Percentiles rank a stretch among this genome's conserved stretches.
Conservation (phyloP, 2,329 filamentous ascomycete genomes). For the Decorospora gaudefroyi region DNA sequence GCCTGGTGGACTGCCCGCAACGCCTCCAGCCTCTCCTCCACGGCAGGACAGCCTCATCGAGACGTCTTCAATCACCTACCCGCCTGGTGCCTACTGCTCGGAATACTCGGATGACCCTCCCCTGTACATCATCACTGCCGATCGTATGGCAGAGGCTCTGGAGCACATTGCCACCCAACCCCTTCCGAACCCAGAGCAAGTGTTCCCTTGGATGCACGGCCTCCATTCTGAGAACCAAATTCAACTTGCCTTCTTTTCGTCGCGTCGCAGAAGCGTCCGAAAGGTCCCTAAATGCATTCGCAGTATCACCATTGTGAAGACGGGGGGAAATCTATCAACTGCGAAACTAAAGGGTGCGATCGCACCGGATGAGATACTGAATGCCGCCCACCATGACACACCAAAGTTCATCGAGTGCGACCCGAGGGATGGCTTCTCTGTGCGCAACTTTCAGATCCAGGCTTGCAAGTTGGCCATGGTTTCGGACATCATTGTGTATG, state of each 20-base stretch:
- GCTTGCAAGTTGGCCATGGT: conserved; percentile 82
- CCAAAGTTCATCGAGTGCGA: conserved; percentile 80
- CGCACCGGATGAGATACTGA: conserved; percentile 77
- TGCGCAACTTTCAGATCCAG: conserved; percentile 97
- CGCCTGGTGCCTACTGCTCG: conserved; percentile 67
- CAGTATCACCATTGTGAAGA: conserved; percentile 83
- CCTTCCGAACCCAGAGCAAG: conserved; percentile 78
- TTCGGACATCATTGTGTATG: conserved; percentile 92
- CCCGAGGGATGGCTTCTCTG: conserved; percentile 87
- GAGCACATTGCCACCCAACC: conserved; percentile 78
- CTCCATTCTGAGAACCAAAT: conserved; percentile 86
- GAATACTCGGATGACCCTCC: conserved; percentile 57
- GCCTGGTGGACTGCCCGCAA: conserved; percentile 67
- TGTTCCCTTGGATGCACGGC: conserved; percentile 97
- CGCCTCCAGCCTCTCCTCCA: conserved; percentile 63
- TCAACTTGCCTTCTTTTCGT: conserved; percentile 86
- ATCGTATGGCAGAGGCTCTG: conserved; percentile 71
- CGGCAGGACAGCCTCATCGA: conserved; percentile 60
- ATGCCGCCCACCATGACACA: conserved; percentile 50
- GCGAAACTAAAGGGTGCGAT: conserved; percentile 87
- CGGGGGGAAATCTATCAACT: conserved; percentile 74
- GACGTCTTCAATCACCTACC: conserved; percentile 73
- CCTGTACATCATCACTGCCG: conserved; percentile 74
- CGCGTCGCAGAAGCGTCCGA: conserved; percentile 71
- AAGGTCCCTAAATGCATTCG: conserved; percentile 77